A percentile compares a stretch with the other conserved stretches of the same genome.
phyloP scores from a whole-genome alignment of 2,329 filamentous ascomycete genomes.

The Sclerotiophoma versabilis region DNA sequence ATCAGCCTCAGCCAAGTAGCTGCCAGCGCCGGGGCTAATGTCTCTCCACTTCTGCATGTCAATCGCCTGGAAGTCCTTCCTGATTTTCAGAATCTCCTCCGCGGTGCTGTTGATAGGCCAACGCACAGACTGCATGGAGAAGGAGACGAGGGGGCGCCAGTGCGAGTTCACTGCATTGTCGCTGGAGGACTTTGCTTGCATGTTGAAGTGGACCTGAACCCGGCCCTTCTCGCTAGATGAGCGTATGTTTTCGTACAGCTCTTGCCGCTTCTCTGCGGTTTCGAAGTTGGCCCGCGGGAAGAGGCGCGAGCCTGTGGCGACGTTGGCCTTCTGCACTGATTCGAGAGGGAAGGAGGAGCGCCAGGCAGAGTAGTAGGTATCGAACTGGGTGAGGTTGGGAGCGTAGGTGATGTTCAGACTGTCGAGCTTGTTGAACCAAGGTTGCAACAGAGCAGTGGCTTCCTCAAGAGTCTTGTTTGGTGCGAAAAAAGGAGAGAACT shows the following conservation, averaged over 20 bases:
- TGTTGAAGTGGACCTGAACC: constrained; percentile 48
- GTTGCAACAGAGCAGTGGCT: constrained; percentile 40
- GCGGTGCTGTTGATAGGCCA: constrained; percentile 24
- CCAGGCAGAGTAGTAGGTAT: constrained; percentile 44
- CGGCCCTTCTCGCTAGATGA: constrained; percentile 44
- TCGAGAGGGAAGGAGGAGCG: constrained; percentile 45
- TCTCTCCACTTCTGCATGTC: constrained; percentile 27
- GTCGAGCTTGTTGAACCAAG: constrained; percentile 41
- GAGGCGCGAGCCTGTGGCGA: constrained; percentile 42
- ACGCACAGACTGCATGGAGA: constrained; percentile 32
- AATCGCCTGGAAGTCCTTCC: constrained; percentile 22
- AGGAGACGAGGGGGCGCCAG: constrained; percentile 33
- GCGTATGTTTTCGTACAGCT: constrained; percentile 37
- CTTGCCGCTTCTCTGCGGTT: constrained; percentile 41
- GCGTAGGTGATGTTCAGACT: constrained; percentile 40
- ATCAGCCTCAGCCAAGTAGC: constrained; percentile 40
- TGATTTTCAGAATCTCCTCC: constrained; percentile 22
- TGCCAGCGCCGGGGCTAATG: constrained; percentile 34
- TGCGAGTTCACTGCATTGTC: constrained; percentile 38
- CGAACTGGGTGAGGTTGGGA: constrained; percentile 45
- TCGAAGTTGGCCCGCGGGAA: constrained; percentile 46
- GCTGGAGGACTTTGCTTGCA: constrained; percentile 33
- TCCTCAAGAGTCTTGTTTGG: constrained; percentile 41
- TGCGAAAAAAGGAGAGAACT: constrained; percentile 47
- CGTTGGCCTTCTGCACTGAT: constrained; percentile 43